Evolutionary conservation across 345 rosid genomes (phyloP).

Genomic region (Tarenaya hassleriana): DNA sequence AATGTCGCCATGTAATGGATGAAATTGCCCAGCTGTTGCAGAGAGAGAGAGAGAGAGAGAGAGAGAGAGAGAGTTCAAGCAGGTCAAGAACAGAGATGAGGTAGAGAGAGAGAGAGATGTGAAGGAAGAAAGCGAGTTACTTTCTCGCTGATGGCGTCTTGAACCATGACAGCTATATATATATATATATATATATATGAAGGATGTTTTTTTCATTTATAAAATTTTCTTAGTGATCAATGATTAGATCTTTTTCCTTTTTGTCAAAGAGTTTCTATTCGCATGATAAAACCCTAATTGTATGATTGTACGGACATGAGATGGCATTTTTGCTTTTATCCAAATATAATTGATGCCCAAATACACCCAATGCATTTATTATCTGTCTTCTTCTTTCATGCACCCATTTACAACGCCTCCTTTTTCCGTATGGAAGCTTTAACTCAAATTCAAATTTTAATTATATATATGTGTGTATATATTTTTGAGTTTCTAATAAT

Average conservation of each 20-base stretch:
- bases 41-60: not conserved
- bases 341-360: slow-evolving; percentile 4
- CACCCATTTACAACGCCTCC: no score
- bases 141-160: slow-evolving; percentile 98
- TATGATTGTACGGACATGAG: slow-evolving; percentile 23
- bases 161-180: slow-evolving; percentile 96
- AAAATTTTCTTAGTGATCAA: slow-evolving; percentile 17
- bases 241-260: slow-evolving; percentile 17
- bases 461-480: no score
- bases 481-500: no score
- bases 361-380: not conserved
- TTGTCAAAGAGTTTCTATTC: slow-evolving; percentile 8
- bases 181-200: not conserved
- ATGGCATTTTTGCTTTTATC: slow-evolving; percentile 7
- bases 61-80: not conserved
- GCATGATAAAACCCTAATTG: slow-evolving; percentile 21
- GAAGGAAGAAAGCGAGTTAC: slow-evolving; percentile 29
- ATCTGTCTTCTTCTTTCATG: no score
- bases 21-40: slow-evolving; percentile 87
- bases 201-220: not conserved
- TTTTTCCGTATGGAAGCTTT: no score
- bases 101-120: no score
- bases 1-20: slow-evolving; percentile 91
- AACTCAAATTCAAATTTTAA: no score
- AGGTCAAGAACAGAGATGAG: no score